A percentile compares a stretch with the other conserved stretches of the same genome.
These are phyloP conservation scores for Saprolegnia diclina DNA, from an alignment of 352 stramenopile genomes.

Conservation along the genomic window DNA sequence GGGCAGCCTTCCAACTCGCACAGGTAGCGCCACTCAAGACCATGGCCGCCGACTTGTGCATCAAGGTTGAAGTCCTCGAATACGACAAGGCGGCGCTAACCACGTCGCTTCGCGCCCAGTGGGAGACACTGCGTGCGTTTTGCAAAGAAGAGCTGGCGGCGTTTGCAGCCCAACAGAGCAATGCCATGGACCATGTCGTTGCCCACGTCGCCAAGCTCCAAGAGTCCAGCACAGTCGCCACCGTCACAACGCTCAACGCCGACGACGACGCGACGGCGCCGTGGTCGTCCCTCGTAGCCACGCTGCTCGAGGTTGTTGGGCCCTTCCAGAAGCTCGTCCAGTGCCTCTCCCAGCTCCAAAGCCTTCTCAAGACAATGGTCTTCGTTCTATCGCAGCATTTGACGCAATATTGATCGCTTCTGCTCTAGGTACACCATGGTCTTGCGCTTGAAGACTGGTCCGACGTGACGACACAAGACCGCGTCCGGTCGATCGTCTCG, in stretches of 20 bases:
- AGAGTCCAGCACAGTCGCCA: no score
- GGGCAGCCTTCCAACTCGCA: neutral
- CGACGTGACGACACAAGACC: neutral
- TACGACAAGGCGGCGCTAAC: neutral
- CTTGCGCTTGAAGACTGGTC: neutral
- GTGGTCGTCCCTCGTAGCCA: no score
- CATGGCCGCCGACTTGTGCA: neutral
- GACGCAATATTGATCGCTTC: neutral
- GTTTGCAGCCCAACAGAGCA: no score
- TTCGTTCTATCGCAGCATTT: neutral
- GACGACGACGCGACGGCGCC: no score
- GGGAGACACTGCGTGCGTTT: no score
- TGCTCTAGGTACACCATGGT: neutral
- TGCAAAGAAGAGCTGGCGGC: no score
- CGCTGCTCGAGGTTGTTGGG: neutral
- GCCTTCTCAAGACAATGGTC: slow-evolving; percentile 4
- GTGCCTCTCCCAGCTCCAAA: neutral
- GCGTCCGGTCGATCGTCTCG: neutral
- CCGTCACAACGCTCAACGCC: no score
- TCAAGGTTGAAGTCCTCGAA: neutral
- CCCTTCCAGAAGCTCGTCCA: slow-evolving; percentile 1
- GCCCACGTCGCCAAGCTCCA: no score
- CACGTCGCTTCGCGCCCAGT: no score
- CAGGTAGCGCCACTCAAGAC: neutral
- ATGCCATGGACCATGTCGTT: no score